Base-by-base conservation (phyloP, 2,329 filamentous ascomycete species). In the Scopulariopsis brevicaulis region DNA sequence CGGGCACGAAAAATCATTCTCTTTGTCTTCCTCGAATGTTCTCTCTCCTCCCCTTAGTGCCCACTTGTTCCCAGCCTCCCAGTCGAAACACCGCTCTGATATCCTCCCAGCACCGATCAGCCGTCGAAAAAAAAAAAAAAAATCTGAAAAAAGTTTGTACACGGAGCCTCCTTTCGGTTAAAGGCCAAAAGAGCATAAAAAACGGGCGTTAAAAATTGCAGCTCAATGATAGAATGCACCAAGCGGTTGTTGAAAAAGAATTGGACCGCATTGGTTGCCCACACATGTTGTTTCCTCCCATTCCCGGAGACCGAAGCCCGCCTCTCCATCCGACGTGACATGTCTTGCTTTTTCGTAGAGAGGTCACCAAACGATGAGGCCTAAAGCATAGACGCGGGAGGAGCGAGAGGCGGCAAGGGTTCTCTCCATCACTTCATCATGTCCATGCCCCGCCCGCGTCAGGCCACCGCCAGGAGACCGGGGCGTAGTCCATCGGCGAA, bases 401-500 rank as follows among this genome's bases (percentile, higher is more conserved):
- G n/a, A 50, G 46, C 46, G 46, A 46, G 40, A 46, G 40, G 40
- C 40, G 40, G 40, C 40, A 32, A 32, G 28, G 28, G 28, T 32
- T 32, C 28, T 32, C 28, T 32, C 28, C n/a, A 46, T 46, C 40
- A n/a, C 40, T 46, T 25, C 40, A 54, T 54, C 35, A 48, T 20
- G 32, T 46, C 15, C 28, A 32, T 56, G 5, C n/a, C 28, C 55
- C 55, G 50, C 8, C 55, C 55, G 24, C 55, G 55, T 74, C 65
- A 75, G 62, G 72, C 73, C 62, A 69, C 71, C 52, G 70, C 65
- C 61, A 69, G 67, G 53, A 74, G 64, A 62, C 67, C 67, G 58
- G 69, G 67, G 62, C 70, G 71, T 60, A 68, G 64, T 60, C 68
- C 69, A 58, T 75, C 73, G 62, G 67, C 72, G 61, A 75, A 75